Evolutionary conservation across 371 early-diverging fungal species (phyloP).

Genomic region (Cladochytrium tenue): DNA sequence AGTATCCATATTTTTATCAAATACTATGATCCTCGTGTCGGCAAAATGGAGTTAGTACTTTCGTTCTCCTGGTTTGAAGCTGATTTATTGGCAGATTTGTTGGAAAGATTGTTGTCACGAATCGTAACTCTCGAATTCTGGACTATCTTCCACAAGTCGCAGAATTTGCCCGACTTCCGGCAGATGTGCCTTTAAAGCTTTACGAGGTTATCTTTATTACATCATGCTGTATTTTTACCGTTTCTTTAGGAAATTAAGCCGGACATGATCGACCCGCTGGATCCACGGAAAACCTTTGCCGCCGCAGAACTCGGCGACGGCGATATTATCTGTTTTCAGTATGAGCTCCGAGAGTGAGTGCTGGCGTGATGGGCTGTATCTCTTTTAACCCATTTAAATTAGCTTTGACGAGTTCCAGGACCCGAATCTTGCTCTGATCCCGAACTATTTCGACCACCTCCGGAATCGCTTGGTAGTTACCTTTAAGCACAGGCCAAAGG

Average conservation of each 20-base stretch:
- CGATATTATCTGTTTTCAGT: conserved; percentile 87
- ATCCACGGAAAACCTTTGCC: conserved; percentile 61
- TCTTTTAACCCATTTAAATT: background rate
- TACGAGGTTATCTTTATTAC: conserved; percentile 52
- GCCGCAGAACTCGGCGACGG: conserved; percentile 84
- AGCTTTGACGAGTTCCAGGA: conserved; percentile 23
- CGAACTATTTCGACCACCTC: conserved; percentile 73
- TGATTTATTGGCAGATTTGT: conserved; percentile 42
- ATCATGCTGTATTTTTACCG: background rate
- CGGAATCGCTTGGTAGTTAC: conserved; percentile 63
- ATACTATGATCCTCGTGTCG: conserved; percentile 71
- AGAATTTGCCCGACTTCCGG: conserved; percentile 52
- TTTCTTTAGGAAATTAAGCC: conserved; percentile 78
- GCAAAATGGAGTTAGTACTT: conserved; percentile 60
- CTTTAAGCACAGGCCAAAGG: conserved; percentile 64
- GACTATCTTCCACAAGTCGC: conserved; percentile 65
- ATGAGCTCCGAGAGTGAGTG: conserved; percentile 54
- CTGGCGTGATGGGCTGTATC: background rate
- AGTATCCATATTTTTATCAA: conserved; percentile 73
- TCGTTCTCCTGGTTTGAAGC: conserved; percentile 5
- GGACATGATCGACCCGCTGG: conserved; percentile 71
- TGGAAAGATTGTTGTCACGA: conserved; percentile 14
- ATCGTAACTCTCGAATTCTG: conserved; percentile 52
- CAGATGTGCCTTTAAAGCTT: conserved; percentile 51
- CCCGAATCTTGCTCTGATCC: conserved; percentile 46